These are phyloP conservation scores for Boletus pseudo-olivaceus DNA, from an alignment of 768 basidiomycete genomes.

Conservation along the genomic window DNA sequence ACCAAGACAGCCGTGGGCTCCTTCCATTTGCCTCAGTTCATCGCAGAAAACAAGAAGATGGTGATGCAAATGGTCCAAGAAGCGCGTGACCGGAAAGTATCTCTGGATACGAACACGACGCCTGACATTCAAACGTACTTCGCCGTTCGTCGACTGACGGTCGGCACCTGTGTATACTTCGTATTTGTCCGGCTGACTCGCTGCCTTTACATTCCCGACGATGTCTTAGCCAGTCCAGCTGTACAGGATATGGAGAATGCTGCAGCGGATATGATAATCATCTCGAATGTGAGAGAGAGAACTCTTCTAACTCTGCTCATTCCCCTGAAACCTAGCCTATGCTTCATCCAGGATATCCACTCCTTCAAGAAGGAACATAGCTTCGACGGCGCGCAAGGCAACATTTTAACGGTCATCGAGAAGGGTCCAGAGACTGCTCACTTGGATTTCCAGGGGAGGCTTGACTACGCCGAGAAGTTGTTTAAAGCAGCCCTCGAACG, in stretches of 20 bases:
- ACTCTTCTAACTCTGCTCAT: background rate
- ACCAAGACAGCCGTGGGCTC: constrained; percentile 6
- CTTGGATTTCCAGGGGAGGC: constrained; percentile 12
- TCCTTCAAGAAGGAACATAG: constrained; percentile 17
- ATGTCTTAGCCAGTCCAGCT: constrained; percentile 3
- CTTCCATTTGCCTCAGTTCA: constrained; percentile 12
- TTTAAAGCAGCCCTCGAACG: constrained; percentile 3
- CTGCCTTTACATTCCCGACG: constrained; percentile 5
- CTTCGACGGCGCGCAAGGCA: constrained; percentile 5
- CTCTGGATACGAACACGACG: background rate
- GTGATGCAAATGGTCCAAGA: constrained; percentile 5
- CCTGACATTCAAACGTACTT: constrained; percentile 10
- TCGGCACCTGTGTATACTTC: background rate
- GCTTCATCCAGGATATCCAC: constrained; percentile 8
- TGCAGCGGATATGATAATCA: constrained; percentile 1
- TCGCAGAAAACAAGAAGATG: background rate
- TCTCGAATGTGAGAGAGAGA: constrained; percentile 11
- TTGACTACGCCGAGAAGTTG: constrained; percentile 4
- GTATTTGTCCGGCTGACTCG: background rate
- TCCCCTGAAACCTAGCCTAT: background rate
- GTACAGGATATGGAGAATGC: constrained; percentile 11
- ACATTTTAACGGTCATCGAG: constrained; percentile 9
- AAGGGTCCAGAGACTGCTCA: constrained; percentile 7
- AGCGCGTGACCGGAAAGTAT: constrained; percentile 5
- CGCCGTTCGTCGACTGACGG: constrained; percentile 5